phyloP scores from a whole-genome alignment of 2,329 filamentous ascomycete species.

The Talaromyces verruculosus region DNA sequence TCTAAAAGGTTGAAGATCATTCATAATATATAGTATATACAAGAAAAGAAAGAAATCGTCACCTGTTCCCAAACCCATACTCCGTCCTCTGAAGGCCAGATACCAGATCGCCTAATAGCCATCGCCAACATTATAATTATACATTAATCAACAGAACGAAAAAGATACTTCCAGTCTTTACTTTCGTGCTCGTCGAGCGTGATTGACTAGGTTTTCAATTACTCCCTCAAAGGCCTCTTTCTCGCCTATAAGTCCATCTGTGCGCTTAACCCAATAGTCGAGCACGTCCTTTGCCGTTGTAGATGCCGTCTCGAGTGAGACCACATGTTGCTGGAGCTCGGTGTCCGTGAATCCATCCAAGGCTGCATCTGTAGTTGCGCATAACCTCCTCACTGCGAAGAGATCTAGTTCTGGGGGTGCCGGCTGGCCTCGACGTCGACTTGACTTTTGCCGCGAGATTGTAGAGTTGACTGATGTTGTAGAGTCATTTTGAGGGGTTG shows the following conservation, averaged over 20 bases:
- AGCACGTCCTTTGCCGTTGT: slow-evolving; percentile 72
- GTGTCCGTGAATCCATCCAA: slow-evolving; percentile 73
- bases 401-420: slow-evolving; percentile 76
- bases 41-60: slow-evolving; percentile 9
- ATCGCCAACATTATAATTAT: slow-evolving; percentile 1
- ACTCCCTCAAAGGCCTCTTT: slow-evolving; percentile 94
- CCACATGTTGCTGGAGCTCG: slow-evolving; percentile 72
- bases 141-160: neutral
- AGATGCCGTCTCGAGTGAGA: slow-evolving; percentile 67
- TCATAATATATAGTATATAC: slow-evolving; percentile 9
- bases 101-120: slow-evolving; percentile 3
- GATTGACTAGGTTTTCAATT: slow-evolving; percentile 93
- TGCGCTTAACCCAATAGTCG: slow-evolving; percentile 83
- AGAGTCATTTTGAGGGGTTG: slow-evolving; percentile 32
- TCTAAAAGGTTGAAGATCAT: neutral
- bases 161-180: slow-evolving; percentile 40
- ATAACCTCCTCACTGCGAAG: slow-evolving; percentile 73
- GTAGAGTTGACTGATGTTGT: slow-evolving; percentile 29
- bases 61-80: neutral
- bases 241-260: slow-evolving; percentile 84
- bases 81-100: slow-evolving; percentile 1
- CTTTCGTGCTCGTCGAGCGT: slow-evolving; percentile 81
- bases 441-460: slow-evolving; percentile 31
- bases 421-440: slow-evolving; percentile 53
- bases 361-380: slow-evolving; percentile 80